Base-by-base conservation (phyloP, 495 filamentous ascomycete species). In the Elasticomyces elasticus region DNA sequence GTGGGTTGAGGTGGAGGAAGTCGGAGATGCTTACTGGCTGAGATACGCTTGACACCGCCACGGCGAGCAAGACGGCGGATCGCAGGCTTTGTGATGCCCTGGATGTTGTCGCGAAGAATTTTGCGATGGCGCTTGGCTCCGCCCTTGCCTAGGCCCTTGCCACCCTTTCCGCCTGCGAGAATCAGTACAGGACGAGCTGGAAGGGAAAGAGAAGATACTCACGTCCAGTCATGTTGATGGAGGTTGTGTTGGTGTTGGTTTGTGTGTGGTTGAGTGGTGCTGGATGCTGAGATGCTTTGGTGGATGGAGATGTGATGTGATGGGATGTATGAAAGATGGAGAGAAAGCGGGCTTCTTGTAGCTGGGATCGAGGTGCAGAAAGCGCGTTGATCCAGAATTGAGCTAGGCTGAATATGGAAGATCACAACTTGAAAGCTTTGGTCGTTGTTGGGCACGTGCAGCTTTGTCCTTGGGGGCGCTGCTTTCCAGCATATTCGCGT, bases 21-120 rank as follows among this genome's bases (percentile, higher is more conserved):
- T 52, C 24, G 45, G 42, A n/a, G 26, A 45, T 19, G 27, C 82
- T 63, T 81, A 85, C 82, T 90, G 73, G 86, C 86, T 69, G 94
- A 97, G 78, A 99, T 99, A 96, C 94, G 92, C 88, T 99, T 72
- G 62, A 72, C 69, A 72, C 69, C 69, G 51, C 69, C 69, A 70
- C 69, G 69, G 64, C 69, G 69, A 55, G 92, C 92, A 73, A 99
- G 92, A 94, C 92, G 94, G 72, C 92, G 89, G 79, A 99, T 99
- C 70, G 92, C 92, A 72, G 92, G 92, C 88, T 99, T 99, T 73
- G 92, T 99, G 75, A 99, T 99, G 80, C 92, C 92, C 78, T 82
- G 82, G 71, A 85, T 82, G 71, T 74, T 74, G 70, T 74, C 71
- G 56, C 71, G 69, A 55, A 74, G 60, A 61, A 74, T 74, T 70